Evolutionary conservation across 140 eudicot species (phyloP).

Genomic region (Anethum foeniculum): DNA sequence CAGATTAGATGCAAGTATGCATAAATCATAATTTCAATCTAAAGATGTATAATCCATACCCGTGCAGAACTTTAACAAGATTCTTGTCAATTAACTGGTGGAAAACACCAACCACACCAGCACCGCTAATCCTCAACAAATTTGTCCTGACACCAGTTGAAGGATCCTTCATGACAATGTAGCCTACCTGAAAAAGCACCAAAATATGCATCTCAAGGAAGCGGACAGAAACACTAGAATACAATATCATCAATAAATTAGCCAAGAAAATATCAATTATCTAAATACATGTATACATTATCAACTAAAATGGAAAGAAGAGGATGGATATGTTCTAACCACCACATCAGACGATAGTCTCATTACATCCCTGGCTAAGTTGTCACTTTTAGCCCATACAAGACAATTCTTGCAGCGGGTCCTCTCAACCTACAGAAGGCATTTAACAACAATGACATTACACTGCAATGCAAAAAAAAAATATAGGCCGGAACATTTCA

Average conservation of each 20-base stretch:
- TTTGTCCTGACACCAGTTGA: constrained; percentile 58
- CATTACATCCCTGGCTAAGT: constrained; percentile 60
- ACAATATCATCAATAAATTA: not conserved
- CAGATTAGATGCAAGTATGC: not conserved
- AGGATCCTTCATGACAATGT: constrained; percentile 78
- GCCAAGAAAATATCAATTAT: not conserved
- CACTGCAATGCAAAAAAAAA: not conserved
- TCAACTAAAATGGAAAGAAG: not conserved
- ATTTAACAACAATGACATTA: not conserved
- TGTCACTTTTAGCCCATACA: constrained; percentile 94
- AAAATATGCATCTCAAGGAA: not conserved
- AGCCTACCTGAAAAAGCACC: constrained; percentile 60
- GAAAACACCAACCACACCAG: constrained; percentile 81
- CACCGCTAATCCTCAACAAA: constrained; percentile 63
- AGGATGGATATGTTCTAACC: constrained; percentile 30
- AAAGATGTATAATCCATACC: constrained; percentile 31
- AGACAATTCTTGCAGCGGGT: constrained; percentile 73
- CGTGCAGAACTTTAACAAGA: constrained; percentile 55
- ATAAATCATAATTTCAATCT: not conserved
- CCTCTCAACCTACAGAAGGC: constrained; percentile 57
- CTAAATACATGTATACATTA: not conserved
- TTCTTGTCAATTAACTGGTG: constrained; percentile 72
- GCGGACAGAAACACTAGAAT: not conserved
- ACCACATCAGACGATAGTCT: constrained; percentile 49
- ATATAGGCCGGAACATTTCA: not conserved